Conservation (phyloP, 2,329 filamentous ascomycete species). For the Pseudocercospora pini-densiflorae region DNA sequence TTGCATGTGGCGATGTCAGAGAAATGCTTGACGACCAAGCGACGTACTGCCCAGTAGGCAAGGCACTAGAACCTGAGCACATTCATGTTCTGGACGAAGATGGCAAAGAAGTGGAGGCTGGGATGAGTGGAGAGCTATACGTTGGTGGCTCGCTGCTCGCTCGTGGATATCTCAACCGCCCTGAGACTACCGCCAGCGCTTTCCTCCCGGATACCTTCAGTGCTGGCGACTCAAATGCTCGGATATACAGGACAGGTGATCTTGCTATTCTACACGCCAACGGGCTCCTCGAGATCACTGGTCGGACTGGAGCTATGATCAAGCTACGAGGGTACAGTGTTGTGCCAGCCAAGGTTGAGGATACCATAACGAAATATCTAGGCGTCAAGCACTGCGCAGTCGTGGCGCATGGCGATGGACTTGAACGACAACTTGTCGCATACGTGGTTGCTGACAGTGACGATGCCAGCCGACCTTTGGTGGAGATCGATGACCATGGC, state of each 20-base stretch:
- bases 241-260: conserved; percentile 78
- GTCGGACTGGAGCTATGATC: conserved; percentile 78
- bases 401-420: conserved; percentile 73
- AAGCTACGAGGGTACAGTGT: conserved; percentile 80
- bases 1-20: conserved; percentile 75
- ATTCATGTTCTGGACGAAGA: conserved; percentile 75
- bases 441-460: conserved; percentile 74
- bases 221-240: conserved; percentile 57
- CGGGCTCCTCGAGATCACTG: conserved; percentile 74
- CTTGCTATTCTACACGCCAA: conserved; percentile 68
- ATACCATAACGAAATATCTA: conserved; percentile 69
- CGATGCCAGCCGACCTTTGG: conserved; percentile 59
- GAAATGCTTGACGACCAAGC: conserved; percentile 66
- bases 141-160: conserved; percentile 76
- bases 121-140: conserved; percentile 72
- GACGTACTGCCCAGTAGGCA: conserved; percentile 74
- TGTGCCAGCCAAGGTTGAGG: conserved; percentile 76
- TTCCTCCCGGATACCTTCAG: conserved; percentile 72
- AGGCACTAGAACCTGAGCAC: conserved; percentile 68
- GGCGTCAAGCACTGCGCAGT: conserved; percentile 75
- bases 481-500: conserved; percentile 71
- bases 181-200: conserved; percentile 74
- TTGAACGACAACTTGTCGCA: conserved; percentile 75
- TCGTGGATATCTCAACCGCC: conserved; percentile 77
- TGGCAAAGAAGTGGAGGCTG: conserved; percentile 65